Conservation (phyloP, 257 asterid species). For the Perilla frutescens region DNA sequence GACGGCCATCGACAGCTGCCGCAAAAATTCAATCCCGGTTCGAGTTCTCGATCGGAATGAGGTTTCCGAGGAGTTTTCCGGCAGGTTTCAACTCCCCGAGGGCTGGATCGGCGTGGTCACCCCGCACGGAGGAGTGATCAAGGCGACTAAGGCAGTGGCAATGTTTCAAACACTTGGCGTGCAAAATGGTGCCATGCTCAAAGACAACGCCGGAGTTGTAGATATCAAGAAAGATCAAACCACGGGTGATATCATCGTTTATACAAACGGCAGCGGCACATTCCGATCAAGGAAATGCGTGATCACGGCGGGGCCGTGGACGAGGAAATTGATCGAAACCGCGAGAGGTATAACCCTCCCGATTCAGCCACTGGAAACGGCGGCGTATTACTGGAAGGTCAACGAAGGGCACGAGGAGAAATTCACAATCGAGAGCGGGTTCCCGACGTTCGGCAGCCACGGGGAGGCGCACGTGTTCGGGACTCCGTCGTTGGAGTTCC, state of each 20-base stretch:
- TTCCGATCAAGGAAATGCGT: conserved; percentile 59
- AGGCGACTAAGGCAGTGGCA: conserved; percentile 88
- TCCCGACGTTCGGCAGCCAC: conserved; percentile 85
- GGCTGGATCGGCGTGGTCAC: conserved; percentile 79
- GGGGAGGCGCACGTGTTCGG: conserved; percentile 75
- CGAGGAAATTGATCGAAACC: conserved; percentile 46
- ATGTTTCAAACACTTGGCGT: conserved; percentile 83
- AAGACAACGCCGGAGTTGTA: conserved; percentile 55
- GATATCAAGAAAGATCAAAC: conserved; percentile 44
- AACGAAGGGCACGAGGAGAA: conserved; percentile 59
- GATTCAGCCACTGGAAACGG: conserved; percentile 74
- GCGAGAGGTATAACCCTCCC: conserved; percentile 62
- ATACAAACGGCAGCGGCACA: conserved; percentile 28
- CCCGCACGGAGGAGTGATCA: conserved; percentile 71
- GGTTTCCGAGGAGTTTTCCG: conserved; percentile 43
- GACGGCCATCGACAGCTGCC: conserved; percentile 52
- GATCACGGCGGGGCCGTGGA: conserved; percentile 81
- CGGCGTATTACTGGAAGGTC: conserved; percentile 73
- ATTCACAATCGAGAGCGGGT: conserved; percentile 65
- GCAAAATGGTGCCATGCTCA: conserved; percentile 60
- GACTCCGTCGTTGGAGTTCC: conserved; percentile 82
- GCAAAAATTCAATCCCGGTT: conserved; percentile 49
- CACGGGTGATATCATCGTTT: conserved; percentile 47
- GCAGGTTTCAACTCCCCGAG: conserved; percentile 56
- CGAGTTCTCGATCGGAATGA: conserved; percentile 44